Conservation (phyloP, 805 yeast genomes). For the Brettanomyces custersianus region DNA sequence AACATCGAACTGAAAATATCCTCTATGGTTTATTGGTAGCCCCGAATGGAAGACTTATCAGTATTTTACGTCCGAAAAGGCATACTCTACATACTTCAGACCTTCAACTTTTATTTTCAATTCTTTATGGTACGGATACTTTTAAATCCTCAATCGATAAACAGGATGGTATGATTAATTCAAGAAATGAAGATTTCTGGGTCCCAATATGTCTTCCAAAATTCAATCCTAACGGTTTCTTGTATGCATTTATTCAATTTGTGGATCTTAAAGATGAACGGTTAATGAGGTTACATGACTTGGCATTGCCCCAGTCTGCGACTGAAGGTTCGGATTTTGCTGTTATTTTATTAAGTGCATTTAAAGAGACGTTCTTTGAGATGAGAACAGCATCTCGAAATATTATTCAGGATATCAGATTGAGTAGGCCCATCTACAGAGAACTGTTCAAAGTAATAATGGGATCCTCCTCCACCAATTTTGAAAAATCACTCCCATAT, state of each 20-base stretch:
- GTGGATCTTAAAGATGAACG: constrained; percentile 30
- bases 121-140: constrained; percentile 53
- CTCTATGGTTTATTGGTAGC: constrained; percentile 70
- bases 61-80: constrained; percentile 64
- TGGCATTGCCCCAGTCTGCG: constrained; percentile 15
- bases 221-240: constrained; percentile 81
- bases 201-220: constrained; percentile 87
- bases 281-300: constrained; percentile 21
- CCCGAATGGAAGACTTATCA: constrained; percentile 53
- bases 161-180: constrained; percentile 10
- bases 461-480: constrained; percentile 22
- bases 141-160: constrained; percentile 24
- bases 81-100: constrained; percentile 81
- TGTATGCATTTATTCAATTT: constrained; percentile 71
- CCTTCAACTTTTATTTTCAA: constrained; percentile 61
- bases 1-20: constrained; percentile 42
- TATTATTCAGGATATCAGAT: constrained; percentile 35
- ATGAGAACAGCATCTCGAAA: constrained; percentile 53
- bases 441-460: constrained; percentile 21
- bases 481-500: constrained; percentile 19
- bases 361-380: constrained; percentile 70
- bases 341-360: constrained; percentile 49
- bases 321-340: constrained; percentile 13
- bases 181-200: constrained; percentile 71
- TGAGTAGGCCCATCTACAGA: constrained; percentile 25